phyloP scores from a whole-genome alignment of 2,329 filamentous ascomycete genomes.

The Iodosphaeria phyllophila region DNA sequence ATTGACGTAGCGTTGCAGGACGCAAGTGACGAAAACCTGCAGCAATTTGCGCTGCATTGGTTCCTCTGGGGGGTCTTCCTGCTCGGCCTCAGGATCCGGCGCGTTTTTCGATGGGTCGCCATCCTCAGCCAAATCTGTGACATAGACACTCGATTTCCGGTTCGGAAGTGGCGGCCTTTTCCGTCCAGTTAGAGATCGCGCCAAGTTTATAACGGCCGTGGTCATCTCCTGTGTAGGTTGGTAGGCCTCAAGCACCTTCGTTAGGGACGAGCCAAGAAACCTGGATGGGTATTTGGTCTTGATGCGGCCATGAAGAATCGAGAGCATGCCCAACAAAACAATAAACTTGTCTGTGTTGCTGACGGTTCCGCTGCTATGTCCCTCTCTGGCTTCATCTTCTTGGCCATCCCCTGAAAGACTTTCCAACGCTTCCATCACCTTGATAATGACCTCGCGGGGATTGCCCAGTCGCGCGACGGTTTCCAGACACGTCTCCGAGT shows the following conservation, averaged over 20 bases:
- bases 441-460: constrained; percentile 64
- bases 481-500: constrained; percentile 51
- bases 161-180: constrained; percentile 44
- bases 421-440: constrained; percentile 56
- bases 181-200: constrained; percentile 48
- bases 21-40: constrained; percentile 60
- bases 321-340: constrained; percentile 50
- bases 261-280: constrained; percentile 60
- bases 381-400: constrained; percentile 11
- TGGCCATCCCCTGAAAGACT: constrained; percentile 28
- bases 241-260: constrained; percentile 51
- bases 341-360: constrained; percentile 36
- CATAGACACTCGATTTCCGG: constrained; percentile 36
- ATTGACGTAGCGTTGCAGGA: constrained; percentile 57
- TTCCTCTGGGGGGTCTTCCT: constrained; percentile 34
- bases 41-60: constrained; percentile 45
- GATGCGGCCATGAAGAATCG: constrained; percentile 54
- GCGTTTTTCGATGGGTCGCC: constrained; percentile 34
- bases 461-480: constrained; percentile 63
- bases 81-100: constrained; percentile 42
- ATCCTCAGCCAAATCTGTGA: constrained; percentile 34
- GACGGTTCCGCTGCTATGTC: no score
- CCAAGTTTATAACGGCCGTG: constrained; percentile 48
- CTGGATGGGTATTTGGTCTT: constrained; percentile 62
- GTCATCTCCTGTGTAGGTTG: constrained; percentile 47